Percentiles rank a stretch among this genome's conserved stretches.
Conservation (phyloP, 768 basidiomycete species). For the Boletus sp. region DNA sequence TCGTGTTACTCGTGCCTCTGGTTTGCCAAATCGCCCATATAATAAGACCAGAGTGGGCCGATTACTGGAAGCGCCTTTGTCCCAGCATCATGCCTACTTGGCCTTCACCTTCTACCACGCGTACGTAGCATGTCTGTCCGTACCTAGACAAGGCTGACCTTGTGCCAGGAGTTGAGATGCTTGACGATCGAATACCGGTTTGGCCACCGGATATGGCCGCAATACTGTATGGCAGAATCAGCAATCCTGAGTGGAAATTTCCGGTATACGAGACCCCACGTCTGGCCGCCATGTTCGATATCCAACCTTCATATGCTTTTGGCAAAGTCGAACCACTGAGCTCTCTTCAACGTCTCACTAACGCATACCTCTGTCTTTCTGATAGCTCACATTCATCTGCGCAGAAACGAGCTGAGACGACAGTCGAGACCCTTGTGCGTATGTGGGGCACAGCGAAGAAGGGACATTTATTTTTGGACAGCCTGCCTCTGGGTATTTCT, state of each 20-base stretch:
- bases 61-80: conserved; percentile 87
- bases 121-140: conserved; percentile 6
- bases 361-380: conserved; percentile 57
- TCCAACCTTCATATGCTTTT: conserved; percentile 56
- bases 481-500: conserved; percentile 66
- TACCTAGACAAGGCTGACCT: conserved; percentile 8
- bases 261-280: conserved; percentile 45
- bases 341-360: conserved; percentile 51
- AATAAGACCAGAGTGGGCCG: conserved; percentile 83
- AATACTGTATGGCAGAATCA: conserved; percentile 55
- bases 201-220: conserved; percentile 78
- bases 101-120: conserved; percentile 47
- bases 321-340: conserved; percentile 60
- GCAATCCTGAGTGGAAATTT: conserved; percentile 67
- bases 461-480: conserved; percentile 48
- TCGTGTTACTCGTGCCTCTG: conserved; percentile 58
- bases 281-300: conserved; percentile 48
- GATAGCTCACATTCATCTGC: conserved; percentile 49
- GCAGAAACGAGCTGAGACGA: conserved; percentile 66
- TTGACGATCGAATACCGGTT: conserved; percentile 71
- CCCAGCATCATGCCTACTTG: conserved; percentile 61
- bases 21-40: conserved; percentile 61
- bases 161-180: conserved; percentile 39
- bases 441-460: conserved; percentile 37
- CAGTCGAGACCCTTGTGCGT: conserved; percentile 54